Evolutionary conservation across 192 early-diverging fungal species (phyloP).

Genomic region (Linnemannia elongata): DNA sequence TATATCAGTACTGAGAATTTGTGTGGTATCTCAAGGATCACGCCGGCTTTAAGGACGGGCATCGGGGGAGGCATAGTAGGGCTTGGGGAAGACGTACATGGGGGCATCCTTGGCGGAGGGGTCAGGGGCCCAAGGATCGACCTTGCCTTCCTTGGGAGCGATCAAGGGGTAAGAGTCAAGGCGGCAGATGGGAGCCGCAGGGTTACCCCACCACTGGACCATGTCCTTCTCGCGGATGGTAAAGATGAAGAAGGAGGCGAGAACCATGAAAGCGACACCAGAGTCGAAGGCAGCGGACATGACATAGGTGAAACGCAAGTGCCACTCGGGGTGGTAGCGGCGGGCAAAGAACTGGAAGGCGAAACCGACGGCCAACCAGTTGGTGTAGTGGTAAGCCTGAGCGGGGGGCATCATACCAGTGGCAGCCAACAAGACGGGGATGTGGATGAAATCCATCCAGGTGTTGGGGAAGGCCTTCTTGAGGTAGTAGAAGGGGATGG

Average conservation of each 20-base stretch:
- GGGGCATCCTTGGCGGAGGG: too few species aligned
- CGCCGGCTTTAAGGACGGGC: too few species aligned
- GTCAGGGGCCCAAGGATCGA: not conserved
- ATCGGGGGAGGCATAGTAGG: not conserved
- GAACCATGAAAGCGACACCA: slow-evolving; percentile 58
- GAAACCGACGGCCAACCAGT: slow-evolving; percentile 61
- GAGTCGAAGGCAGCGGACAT: slow-evolving; percentile 67
- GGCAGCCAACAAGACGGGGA: slow-evolving; percentile 66
- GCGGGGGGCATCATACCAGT: slow-evolving; percentile 70
- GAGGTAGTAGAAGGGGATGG: slow-evolving; percentile 69
- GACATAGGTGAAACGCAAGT: slow-evolving; percentile 77
- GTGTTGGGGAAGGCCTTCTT: slow-evolving; percentile 66
- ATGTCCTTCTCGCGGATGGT: slow-evolving; percentile 15
- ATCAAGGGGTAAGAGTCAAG: slow-evolving; percentile 18
- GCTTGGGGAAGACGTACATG: slow-evolving; percentile 3
- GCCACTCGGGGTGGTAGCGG: slow-evolving; percentile 65
- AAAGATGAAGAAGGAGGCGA: slow-evolving; percentile 53
- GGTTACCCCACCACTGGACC: slow-evolving; percentile 34
- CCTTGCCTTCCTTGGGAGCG: not conserved
- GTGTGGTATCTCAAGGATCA: too few species aligned
- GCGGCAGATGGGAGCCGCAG: slow-evolving; percentile 37
- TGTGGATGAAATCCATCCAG: slow-evolving; percentile 62
- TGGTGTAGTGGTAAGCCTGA: slow-evolving; percentile 56
- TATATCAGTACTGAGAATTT: too few species aligned
- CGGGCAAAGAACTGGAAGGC: slow-evolving; percentile 67